A percentile compares a stretch with the other conserved stretches of the same genome.
phyloP scores from a whole-genome alignment of 768 basidiomycete genomes.

The Sutorius australiensis region DNA sequence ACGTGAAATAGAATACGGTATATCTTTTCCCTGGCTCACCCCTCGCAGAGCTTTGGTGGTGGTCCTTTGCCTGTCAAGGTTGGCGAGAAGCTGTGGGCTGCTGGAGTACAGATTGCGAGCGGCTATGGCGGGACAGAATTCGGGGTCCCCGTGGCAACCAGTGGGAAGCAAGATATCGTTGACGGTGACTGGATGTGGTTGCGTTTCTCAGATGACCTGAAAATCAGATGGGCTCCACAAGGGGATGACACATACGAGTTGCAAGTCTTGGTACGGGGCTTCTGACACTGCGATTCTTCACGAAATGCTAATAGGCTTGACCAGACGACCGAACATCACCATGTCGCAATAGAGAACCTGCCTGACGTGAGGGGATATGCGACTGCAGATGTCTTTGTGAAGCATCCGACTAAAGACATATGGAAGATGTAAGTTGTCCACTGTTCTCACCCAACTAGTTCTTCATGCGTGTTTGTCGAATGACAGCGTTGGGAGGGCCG shows the following conservation, averaged over 20 bases:
- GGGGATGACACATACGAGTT: slow-evolving; percentile 36
- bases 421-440: slow-evolving; percentile 33
- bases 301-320: neutral
- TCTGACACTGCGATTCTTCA: neutral
- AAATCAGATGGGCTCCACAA: slow-evolving; percentile 30
- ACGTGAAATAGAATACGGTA: neutral
- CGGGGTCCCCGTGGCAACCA: slow-evolving; percentile 6
- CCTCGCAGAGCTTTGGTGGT: slow-evolving; percentile 35
- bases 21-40: neutral
- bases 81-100: slow-evolving; percentile 32
- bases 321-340: neutral
- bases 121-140: slow-evolving; percentile 38
- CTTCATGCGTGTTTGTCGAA: neutral
- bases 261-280: slow-evolving; percentile 33
- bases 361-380: slow-evolving; percentile 39
- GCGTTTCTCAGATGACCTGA: slow-evolving; percentile 19
- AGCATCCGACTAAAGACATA: slow-evolving; percentile 41
- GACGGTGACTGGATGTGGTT: slow-evolving; percentile 37
- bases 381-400: slow-evolving; percentile 41
- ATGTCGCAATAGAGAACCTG: slow-evolving; percentile 31
- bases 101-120: slow-evolving; percentile 32
- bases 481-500: slow-evolving; percentile 34
- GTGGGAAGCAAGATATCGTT: slow-evolving; percentile 10
- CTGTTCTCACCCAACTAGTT: neutral
- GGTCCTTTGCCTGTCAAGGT: slow-evolving; percentile 34